Evolutionary conservation across 257 asterid species (phyloP), one percentile per base, ranked within the genome.

Genomic region (Solanum raphanifolium): DNA sequence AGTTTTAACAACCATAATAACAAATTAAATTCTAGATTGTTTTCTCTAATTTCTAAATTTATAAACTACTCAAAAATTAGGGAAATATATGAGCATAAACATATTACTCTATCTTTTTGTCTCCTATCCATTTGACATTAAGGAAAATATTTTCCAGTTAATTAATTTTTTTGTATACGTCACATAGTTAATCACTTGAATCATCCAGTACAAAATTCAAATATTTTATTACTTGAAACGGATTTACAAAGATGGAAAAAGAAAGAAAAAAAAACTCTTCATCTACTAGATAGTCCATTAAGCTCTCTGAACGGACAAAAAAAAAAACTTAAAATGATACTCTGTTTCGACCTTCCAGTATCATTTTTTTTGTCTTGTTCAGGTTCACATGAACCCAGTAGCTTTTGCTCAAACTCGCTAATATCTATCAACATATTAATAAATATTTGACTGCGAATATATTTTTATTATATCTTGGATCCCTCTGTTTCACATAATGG

Each of bases 321-420:
- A 12, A 13, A 16, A 52, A 52, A 6, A 16, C 55, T 74, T 12
- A 27, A 3, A 34, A 34, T 35, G 15, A 72, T 20, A 32, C 43
- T 71, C 13, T 34, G 29, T 34, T 73, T 73, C 3, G 5, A 73
- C 81, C 25, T 34, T 21, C 29, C 29, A 34, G 16, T 34, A 73
- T 73, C 27, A 9, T 23, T 23, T 62, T 1, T 2, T 62, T n/a
- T 9, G 31, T 62, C 1, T 0, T 0, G 15, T 2, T 1, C 0
- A 2, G 15, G 2, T 66, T 66, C 35, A 66, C 9, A 0, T 29
- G 4, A 13, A 66, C 1, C 0, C 1, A 0, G 1, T 68, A 68
- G 0, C 12, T 15, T 5, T 66, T 13, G 7, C 3, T 25, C 20
- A 66, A 25, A 66, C 73, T 27, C 34, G 6, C 5, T 69, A 52